Evolutionary conservation across 169 alveolate species (phyloP).

Genomic region (Theileria orientalis): DNA sequence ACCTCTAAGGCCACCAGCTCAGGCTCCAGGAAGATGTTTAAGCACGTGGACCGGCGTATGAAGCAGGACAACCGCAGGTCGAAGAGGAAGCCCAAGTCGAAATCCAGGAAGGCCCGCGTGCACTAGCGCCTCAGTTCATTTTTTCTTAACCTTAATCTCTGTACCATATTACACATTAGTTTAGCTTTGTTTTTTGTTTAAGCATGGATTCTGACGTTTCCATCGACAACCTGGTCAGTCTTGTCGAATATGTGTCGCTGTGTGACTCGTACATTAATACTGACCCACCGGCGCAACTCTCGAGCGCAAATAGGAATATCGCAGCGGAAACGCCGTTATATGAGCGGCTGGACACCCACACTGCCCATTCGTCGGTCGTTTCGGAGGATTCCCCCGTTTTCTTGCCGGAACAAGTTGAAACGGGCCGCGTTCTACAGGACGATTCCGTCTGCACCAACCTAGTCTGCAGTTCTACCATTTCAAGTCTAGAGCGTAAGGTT

Average conservation of each 20-base stretch:
- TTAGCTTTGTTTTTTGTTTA: too few species aligned
- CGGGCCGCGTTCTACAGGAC: too few species aligned
- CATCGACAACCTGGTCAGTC: conserved; percentile 12
- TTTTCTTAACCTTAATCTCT: too few species aligned
- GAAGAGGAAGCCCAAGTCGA: conserved; percentile 70
- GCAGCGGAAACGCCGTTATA: too few species aligned
- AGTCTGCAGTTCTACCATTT: conserved; percentile 1
- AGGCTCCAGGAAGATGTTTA: conserved; percentile 79
- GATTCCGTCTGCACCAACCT: neutral
- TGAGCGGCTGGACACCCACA: too few species aligned
- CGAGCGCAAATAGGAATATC: too few species aligned
- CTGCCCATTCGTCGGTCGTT: too few species aligned
- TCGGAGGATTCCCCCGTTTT: too few species aligned
- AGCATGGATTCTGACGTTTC: conserved; percentile 43
- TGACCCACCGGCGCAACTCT: too few species aligned
- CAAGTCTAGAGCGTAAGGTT: conserved; percentile 27
- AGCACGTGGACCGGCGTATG: conserved; percentile 93
- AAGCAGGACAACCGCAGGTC: conserved; percentile 91
- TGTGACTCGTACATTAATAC: too few species aligned
- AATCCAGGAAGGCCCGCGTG: conserved; percentile 44
- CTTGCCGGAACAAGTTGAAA: too few species aligned
- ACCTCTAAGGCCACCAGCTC: conserved; percentile 70
- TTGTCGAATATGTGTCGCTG: neutral
- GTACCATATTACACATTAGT: too few species aligned
- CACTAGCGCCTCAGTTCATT: conserved; percentile 19